These are phyloP conservation scores for Globisporangium viniferum DNA, from an alignment of 352 stramenopile species.

Conservation along the genomic window DNA sequence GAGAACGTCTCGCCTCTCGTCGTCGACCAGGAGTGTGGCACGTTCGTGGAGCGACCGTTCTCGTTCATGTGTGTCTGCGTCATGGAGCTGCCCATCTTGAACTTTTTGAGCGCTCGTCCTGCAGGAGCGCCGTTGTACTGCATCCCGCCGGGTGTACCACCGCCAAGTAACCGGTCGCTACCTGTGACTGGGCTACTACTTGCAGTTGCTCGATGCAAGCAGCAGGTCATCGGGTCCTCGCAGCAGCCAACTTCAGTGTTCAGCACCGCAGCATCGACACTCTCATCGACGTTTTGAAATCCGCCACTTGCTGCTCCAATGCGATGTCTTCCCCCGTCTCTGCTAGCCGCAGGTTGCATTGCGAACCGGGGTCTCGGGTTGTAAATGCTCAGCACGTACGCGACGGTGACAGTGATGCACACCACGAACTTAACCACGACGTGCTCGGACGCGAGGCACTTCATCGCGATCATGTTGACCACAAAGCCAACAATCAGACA, in stretches of 20 bases:
- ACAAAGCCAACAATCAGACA: slow-evolving; percentile 76
- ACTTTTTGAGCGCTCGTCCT: slow-evolving; percentile 32
- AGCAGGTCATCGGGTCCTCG: slow-evolving; percentile 42
- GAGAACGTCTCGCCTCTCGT: slow-evolving; percentile 60
- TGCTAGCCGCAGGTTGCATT: neutral
- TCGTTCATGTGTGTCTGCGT: slow-evolving; percentile 38
- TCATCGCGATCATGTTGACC: slow-evolving; percentile 71
- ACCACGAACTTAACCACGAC: slow-evolving; percentile 64
- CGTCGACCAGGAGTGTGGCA: slow-evolving; percentile 51
- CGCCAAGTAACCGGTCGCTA: neutral
- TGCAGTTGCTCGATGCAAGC: slow-evolving; percentile 34
- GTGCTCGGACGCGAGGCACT: slow-evolving; percentile 60
- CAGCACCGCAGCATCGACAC: slow-evolving; percentile 18
- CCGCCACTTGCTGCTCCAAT: neutral
- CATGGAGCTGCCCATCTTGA: slow-evolving; percentile 61
- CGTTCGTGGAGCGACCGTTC: slow-evolving; percentile 44
- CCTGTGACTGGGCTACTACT: neutral
- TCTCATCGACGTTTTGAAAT: neutral
- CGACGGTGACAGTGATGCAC: slow-evolving; percentile 42
- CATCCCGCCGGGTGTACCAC: neutral
- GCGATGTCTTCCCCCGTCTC: neutral
- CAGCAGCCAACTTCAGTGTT: slow-evolving; percentile 32
- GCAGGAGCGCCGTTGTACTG: slow-evolving; percentile 1
- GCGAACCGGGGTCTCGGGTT: slow-evolving; percentile 27
- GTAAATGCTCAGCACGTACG: slow-evolving; percentile 56